Evolutionary conservation across 2,329 filamentous ascomycete genomes (phyloP).

Genomic region (Ophiognomonia clavigignenti-juglandacearum): DNA sequence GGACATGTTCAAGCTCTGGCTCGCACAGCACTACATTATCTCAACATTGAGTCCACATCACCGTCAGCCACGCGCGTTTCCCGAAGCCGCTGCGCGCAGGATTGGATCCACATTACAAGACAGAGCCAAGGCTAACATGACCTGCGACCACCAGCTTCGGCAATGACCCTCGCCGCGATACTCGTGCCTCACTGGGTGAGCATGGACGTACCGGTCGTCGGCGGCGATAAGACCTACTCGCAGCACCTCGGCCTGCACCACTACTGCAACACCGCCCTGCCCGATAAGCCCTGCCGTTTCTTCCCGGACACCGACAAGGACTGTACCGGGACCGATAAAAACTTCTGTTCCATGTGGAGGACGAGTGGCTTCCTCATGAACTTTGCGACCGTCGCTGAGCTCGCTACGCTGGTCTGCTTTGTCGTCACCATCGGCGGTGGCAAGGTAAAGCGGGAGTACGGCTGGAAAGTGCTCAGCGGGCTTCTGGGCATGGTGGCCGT

Average conservation of each 20-base stretch:
- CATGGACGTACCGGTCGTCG: conserved; percentile 48
- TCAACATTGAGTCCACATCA: too few relatives aligned
- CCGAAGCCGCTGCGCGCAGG: background rate
- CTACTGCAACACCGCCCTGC: conserved; percentile 66
- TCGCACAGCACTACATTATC: too few relatives aligned
- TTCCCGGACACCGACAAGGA: conserved; percentile 63
- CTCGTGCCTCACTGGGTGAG: conserved; percentile 67
- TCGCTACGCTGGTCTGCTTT: conserved; percentile 77
- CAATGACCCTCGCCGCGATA: conserved; percentile 66
- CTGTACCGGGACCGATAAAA: conserved; percentile 60
- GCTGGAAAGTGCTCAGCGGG: conserved; percentile 71
- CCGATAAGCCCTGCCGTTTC: conserved; percentile 46
- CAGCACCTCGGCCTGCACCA: conserved; percentile 74
- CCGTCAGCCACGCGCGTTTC: background rate
- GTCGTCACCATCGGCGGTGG: conserved; percentile 72
- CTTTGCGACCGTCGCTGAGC: conserved; percentile 75
- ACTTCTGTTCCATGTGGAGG: conserved; percentile 91
- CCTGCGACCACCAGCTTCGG: conserved; percentile 48
- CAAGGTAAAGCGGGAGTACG: conserved; percentile 71
- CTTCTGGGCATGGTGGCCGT: conserved; percentile 61
- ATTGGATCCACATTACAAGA: background rate
- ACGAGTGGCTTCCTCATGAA: conserved; percentile 80
- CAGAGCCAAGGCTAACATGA: conserved; percentile 25
- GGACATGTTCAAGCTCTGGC: background rate
- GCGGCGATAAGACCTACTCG: conserved; percentile 40